A percentile compares a stretch with the other conserved stretches of the same genome.
phyloP scores from a whole-genome alignment of 805 yeast species.

The Saccharomycopsis selenospora region DNA sequence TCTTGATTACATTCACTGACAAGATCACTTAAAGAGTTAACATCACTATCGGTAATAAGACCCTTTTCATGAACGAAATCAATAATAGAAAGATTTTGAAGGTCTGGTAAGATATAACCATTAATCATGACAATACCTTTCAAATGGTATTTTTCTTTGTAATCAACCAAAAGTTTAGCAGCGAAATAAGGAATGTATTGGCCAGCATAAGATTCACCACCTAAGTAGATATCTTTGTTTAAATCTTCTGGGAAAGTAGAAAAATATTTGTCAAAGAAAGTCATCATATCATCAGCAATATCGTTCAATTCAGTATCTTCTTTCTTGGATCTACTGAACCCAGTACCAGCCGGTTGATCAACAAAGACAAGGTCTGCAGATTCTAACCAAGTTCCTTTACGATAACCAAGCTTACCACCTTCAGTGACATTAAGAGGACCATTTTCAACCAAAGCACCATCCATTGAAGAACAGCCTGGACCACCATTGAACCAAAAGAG shows the following conservation, averaged over 20 bases:
- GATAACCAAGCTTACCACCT: slow-evolving; percentile 41
- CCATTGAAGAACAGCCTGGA: slow-evolving; percentile 98
- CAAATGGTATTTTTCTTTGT: slow-evolving; percentile 31
- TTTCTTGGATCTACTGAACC: slow-evolving; percentile 60
- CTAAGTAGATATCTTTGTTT: slow-evolving; percentile 59
- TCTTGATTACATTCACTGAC: slow-evolving; percentile 3
- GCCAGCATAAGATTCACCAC: slow-evolving; percentile 97
- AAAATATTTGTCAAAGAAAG: slow-evolving; percentile 61
- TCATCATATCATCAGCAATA: slow-evolving; percentile 55
- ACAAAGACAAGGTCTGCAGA: slow-evolving; percentile 73
- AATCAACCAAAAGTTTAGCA: slow-evolving; percentile 41
- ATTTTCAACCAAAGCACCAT: slow-evolving; percentile 87
- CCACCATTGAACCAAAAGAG: slow-evolving; percentile 96
- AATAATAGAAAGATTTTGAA: slow-evolving; percentile 39
- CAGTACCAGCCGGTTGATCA: slow-evolving; percentile 95
- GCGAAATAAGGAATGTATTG: slow-evolving; percentile 92
- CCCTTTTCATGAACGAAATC: slow-evolving; percentile 16
- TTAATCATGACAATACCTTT: slow-evolving; percentile 77
- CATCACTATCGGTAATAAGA: slow-evolving; percentile 6
- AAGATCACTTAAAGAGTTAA: slow-evolving; percentile 10
- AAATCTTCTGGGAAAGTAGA: slow-evolving; percentile 66
- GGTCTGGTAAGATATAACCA: slow-evolving; percentile 89
- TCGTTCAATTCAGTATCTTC: slow-evolving; percentile 44
- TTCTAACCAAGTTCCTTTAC: slow-evolving; percentile 79
- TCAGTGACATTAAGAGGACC: slow-evolving; percentile 74